Percentiles rank a stretch among this genome's conserved stretches.
Conservation (phyloP, 2,329 filamentous ascomycete species). For the Beauveria rudraprayagi region DNA sequence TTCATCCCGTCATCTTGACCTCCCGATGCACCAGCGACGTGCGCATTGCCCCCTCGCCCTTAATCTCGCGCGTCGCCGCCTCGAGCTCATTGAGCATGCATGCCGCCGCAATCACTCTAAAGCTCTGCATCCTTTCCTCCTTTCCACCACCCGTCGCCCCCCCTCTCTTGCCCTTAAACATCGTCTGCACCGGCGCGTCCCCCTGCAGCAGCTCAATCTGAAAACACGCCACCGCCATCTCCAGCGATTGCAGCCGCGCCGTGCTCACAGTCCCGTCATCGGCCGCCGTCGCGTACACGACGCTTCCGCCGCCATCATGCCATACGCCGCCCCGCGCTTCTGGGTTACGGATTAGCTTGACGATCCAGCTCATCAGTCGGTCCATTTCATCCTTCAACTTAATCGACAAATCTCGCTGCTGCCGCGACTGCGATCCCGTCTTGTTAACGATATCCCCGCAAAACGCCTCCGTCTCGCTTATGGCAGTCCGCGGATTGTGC, state of each 20-base stretch:
- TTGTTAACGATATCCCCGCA: slow-evolving; percentile 49
- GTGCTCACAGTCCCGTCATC: not conserved
- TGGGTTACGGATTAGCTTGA: slow-evolving; percentile 25
- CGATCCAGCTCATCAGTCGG: slow-evolving; percentile 34
- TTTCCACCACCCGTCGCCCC: not conserved
- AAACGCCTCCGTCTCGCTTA: slow-evolving; percentile 47
- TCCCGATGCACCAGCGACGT: not conserved
- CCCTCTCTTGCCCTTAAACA: not conserved
- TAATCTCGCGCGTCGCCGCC: slow-evolving; percentile 13
- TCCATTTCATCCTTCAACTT: slow-evolving; percentile 46
- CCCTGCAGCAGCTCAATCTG: slow-evolving; percentile 2
- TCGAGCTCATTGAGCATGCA: slow-evolving; percentile 26
- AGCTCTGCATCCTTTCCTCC: slow-evolving; percentile 5
- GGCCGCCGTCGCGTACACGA: no score
- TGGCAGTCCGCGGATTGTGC: slow-evolving; percentile 33
- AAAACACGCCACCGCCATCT: slow-evolving; percentile 15
- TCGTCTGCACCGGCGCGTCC: not conserved
- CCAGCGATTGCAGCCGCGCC: slow-evolving; percentile 3
- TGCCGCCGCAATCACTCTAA: slow-evolving; percentile 14
- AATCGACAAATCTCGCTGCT: slow-evolving; percentile 43
- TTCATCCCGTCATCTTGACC: not conserved
- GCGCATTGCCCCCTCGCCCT: not conserved
- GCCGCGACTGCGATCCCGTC: slow-evolving; percentile 37
- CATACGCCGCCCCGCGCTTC: not conserved
- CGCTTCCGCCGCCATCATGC: no score